Percentiles rank a stretch among this genome's conserved stretches.
Conservation (phyloP, 257 asterid species). For the Solanum clarkiae region DNA sequence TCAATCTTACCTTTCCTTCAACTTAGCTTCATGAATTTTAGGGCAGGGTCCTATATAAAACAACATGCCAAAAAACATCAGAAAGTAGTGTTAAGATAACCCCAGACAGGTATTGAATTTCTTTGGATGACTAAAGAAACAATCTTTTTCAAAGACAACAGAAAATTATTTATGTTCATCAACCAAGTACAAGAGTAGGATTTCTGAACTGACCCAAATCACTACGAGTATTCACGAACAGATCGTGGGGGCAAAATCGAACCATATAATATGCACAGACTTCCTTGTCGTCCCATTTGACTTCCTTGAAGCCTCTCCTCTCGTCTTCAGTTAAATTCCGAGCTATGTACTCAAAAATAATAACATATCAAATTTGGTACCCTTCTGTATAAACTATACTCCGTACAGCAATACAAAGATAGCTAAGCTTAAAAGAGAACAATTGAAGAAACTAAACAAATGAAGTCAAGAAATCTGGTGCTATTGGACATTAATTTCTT, state of each 20-base stretch:
- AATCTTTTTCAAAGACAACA: neutral
- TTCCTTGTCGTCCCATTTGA: constrained; percentile 92
- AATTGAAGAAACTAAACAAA: no score
- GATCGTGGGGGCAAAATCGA: constrained; percentile 95
- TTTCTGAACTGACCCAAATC: constrained; percentile 53
- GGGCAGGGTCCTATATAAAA: constrained; percentile 66
- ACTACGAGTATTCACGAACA: constrained; percentile 89
- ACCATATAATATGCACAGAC: constrained; percentile 86
- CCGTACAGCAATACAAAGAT: neutral
- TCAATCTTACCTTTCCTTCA: constrained; percentile 75
- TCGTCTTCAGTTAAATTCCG: constrained; percentile 93
- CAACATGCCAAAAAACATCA: neutral
- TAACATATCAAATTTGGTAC: neutral
- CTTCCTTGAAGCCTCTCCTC: constrained; percentile 74
- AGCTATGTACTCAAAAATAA: constrained; percentile 26
- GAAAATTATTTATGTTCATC: neutral
- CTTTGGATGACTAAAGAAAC: neutral
- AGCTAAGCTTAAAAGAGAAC: neutral
- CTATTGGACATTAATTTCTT: neutral
- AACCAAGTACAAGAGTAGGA: neutral
- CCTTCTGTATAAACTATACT: neutral
- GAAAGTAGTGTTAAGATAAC: neutral
- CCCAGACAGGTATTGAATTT: no score
- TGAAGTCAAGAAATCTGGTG: no score
- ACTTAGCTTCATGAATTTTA: constrained; percentile 82